These are phyloP conservation scores for Candida germanica DNA, from an alignment of 805 yeast genomes.

Conservation along the genomic window DNA sequence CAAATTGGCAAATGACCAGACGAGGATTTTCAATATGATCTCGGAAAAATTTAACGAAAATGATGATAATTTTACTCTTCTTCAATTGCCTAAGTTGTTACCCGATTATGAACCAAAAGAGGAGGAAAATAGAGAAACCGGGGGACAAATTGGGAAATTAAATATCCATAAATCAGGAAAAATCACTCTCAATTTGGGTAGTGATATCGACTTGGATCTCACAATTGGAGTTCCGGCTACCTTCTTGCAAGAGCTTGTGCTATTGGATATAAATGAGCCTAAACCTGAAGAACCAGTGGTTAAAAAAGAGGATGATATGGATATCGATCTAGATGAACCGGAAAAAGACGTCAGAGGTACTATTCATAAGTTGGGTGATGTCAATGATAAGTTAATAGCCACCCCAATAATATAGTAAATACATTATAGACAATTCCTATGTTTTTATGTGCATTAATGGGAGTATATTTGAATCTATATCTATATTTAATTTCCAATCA, in stretches of 20 bases:
- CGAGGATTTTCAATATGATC: constrained; percentile 24
- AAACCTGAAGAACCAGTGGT: constrained; percentile 21
- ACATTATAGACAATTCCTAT: neutral
- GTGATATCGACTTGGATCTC: constrained; percentile 59
- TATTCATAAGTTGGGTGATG: constrained; percentile 26
- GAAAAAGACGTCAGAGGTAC: constrained; percentile 17
- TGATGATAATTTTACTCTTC: constrained; percentile 28
- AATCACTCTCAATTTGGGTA: constrained; percentile 70
- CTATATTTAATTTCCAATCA: constrained; percentile 26
- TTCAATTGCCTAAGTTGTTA: constrained; percentile 49
- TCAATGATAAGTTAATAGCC: constrained; percentile 28
- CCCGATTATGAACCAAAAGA: constrained; percentile 30
- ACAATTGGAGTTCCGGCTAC: constrained; percentile 66
- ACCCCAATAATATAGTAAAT: constrained; percentile 15
- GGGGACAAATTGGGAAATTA: constrained; percentile 69
- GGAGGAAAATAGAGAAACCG: neutral
- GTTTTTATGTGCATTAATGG: no score
- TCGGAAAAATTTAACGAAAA: constrained; percentile 20
- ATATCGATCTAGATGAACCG: neutral
- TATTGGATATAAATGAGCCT: constrained; percentile 40
- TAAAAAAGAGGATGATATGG: constrained; percentile 22
- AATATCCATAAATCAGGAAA: constrained; percentile 84
- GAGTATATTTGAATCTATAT: neutral
- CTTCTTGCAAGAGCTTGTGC: constrained; percentile 71
- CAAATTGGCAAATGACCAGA: constrained; percentile 31